Evolutionary conservation across 306 rosid genomes (phyloP).

Genomic region (Boehmeria nivea): DNA sequence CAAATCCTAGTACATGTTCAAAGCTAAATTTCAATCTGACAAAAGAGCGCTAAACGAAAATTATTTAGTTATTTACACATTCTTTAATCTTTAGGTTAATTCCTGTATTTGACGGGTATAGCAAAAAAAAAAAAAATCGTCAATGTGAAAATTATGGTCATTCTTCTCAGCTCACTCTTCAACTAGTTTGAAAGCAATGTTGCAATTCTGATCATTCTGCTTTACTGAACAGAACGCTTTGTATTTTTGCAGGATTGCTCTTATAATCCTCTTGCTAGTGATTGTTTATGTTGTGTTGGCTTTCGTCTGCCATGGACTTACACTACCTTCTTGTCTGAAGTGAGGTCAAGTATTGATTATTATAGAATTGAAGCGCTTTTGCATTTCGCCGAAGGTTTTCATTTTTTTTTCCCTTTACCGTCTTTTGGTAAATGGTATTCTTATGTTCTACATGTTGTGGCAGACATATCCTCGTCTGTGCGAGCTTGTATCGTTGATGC

Average conservation of each 20-base stretch:
- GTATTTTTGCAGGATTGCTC: slow-evolving; percentile 65
- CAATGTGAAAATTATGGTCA: no score
- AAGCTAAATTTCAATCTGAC: no score
- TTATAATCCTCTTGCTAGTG: slow-evolving; percentile 67
- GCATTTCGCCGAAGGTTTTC: slow-evolving; percentile 5
- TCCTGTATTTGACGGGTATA: no score
- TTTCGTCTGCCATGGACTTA: slow-evolving; percentile 83
- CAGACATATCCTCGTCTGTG: slow-evolving; percentile 32
- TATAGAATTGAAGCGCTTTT: slow-evolving; percentile 23
- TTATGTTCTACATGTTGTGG: slow-evolving; percentile 21
- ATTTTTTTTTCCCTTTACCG: neutral
- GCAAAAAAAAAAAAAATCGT: no score
- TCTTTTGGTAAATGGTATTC: slow-evolving; percentile 28
- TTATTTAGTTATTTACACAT: no score
- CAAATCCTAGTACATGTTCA: neutral
- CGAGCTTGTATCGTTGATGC: slow-evolving; percentile 21
- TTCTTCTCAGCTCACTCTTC: no score
- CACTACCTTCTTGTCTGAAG: slow-evolving; percentile 67
- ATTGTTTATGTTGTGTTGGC: slow-evolving; percentile 66
- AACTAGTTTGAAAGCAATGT: no score
- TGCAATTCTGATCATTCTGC: neutral
- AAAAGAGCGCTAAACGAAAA: no score
- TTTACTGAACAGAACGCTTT: slow-evolving; percentile 22
- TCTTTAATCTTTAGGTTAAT: no score
- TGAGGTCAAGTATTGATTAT: slow-evolving; percentile 24